Conservation (phyloP, 139 green algal species). For the Tetradesmus obliquus region DNA sequence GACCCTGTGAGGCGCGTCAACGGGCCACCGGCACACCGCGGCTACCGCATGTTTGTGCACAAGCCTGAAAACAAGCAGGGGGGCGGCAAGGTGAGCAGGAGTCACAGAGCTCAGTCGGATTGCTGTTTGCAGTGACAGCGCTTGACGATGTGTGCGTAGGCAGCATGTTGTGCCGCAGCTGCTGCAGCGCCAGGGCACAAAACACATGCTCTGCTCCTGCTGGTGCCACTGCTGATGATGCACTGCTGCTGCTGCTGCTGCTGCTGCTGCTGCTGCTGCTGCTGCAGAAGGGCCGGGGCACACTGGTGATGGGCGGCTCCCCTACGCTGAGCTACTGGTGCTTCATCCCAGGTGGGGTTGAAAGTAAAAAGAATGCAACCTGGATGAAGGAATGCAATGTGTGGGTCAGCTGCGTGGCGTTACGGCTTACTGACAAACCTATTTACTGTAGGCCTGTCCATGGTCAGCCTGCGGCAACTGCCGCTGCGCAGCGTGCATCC, state of each 20-base stretch:
- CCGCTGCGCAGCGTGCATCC: neutral
- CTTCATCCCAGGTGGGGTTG: slow-evolving; percentile 76
- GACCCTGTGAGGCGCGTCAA: neutral
- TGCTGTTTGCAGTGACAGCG: no score
- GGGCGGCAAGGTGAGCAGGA: slow-evolving; percentile 12
- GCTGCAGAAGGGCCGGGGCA: neutral
- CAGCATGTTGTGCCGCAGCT: neutral
- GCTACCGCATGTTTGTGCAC: slow-evolving; percentile 84
- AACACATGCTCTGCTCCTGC: neutral
- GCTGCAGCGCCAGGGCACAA: no score
- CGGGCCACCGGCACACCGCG: slow-evolving; percentile 26
- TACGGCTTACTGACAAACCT: neutral
- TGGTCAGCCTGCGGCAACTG: neutral
- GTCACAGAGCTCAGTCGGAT: no score
- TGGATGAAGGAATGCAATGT: neutral
- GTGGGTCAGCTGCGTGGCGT: neutral
- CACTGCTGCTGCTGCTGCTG: neutral
- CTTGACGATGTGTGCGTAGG: no score
- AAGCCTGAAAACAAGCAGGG: slow-evolving; percentile 49
- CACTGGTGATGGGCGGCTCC: neutral
- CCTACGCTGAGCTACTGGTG: slow-evolving; percentile 95
- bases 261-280: neutral
- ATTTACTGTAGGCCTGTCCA: neutral
- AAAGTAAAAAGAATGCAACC: no score
- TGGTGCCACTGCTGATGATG: neutral